phyloP scores from a whole-genome alignment of 441 rosid genomes.

The Adansonia grandidieri region DNA sequence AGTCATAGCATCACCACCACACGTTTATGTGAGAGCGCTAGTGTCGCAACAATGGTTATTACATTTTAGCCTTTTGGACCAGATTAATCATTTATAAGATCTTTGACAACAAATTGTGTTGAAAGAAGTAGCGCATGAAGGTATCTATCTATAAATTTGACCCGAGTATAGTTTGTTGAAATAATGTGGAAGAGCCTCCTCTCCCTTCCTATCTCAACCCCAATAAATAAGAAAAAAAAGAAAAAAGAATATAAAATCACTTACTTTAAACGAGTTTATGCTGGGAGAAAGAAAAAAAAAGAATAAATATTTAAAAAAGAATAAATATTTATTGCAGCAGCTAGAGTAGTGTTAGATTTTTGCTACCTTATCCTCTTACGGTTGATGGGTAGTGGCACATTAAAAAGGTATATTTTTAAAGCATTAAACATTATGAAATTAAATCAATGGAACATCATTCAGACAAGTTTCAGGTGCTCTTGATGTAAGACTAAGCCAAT shows the following conservation, averaged over 20 bases:
- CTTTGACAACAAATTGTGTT: slow-evolving; percentile 67
- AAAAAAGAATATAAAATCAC: slow-evolving; percentile 5
- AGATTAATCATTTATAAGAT: slow-evolving; percentile 69
- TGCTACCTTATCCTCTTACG: no score
- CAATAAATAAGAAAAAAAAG: background rate
- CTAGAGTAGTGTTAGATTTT: no score
- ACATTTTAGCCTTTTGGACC: slow-evolving; percentile 24
- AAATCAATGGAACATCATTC: no score
- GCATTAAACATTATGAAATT: no score
- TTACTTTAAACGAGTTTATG: slow-evolving; percentile 1
- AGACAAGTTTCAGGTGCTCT: background rate
- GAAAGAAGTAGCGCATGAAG: slow-evolving; percentile 73
- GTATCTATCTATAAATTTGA: slow-evolving; percentile 39
- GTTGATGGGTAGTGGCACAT: no score
- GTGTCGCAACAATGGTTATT: background rate
- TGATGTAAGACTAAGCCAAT: background rate
- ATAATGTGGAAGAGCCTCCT: background rate
- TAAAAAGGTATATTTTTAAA: no score
- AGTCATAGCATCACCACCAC: no score
- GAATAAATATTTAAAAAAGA: background rate
- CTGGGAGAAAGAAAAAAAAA: background rate
- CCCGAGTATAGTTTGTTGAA: slow-evolving; percentile 6
- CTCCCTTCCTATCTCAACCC: background rate
- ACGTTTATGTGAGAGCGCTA: no score
- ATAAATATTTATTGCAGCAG: background rate